Base-by-base conservation (phyloP, 495 filamentous ascomycete genomes). In the Penicilliopsis zonata region DNA sequence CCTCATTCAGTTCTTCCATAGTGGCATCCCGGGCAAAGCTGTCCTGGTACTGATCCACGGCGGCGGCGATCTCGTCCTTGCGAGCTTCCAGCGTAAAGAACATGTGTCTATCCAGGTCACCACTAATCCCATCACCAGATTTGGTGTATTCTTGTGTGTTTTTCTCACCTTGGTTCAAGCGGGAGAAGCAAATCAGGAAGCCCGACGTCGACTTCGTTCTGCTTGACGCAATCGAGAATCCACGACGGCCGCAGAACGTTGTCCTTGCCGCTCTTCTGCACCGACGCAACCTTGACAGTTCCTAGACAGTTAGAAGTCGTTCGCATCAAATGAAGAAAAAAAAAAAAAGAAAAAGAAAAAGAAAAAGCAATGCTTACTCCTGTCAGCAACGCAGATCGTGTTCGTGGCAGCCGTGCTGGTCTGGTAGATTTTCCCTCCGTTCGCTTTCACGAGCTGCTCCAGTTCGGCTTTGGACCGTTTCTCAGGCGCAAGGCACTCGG, bases 401-500 rank as follows among this genome's bases (percentile, higher is more conserved):
- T 63, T 55, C 3, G 68, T 52, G 10, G 57, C 66, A 8, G 76
- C 69, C 28, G 55, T 75, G 16, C 82, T 69, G 5, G 72, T 75
- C 49, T 94, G 86, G 26, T 76, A 79, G 26, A 94, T 70, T 22
- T 62, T 74, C n/a, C 86, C 90, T 14, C 90, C 92, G 34, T 96
- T 74, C 13, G 74, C 66, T 52, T 95, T 96, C 43, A 95, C 71
- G 1, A 96, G 61, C 25, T 76, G 67, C 49, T 96, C 87, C n/a
- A 96, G 55, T 30, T 87, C 76, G 0, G 69, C 62, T 47, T 95
- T 96, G 18, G 69, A 63, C 45, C 72, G 81, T 57, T 85, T 88
- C 10, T 57, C 46, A 5, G 74, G 72, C 9, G 53, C 42, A 9
- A 50, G 44, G 4, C 68, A 64, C 23, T 80, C 78, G 3, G 74